A percentile compares a stretch with the other conserved stretches of the same genome.
These are phyloP conservation scores for Termitomyces sp. DNA, from an alignment of 768 basidiomycete genomes.

Conservation along the genomic window DNA sequence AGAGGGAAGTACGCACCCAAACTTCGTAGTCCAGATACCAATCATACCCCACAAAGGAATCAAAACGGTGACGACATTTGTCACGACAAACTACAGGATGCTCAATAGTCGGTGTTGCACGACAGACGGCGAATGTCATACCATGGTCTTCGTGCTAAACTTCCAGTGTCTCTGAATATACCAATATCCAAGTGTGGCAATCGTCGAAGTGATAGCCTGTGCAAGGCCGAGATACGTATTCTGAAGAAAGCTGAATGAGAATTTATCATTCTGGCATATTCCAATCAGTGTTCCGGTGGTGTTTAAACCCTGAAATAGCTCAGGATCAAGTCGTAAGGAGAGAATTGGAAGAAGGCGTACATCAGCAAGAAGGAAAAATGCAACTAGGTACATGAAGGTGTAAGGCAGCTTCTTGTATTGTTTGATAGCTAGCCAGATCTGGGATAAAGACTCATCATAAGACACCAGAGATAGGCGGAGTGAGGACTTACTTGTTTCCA, in stretches of 20 bases:
- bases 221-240: slow-evolving; percentile 74
- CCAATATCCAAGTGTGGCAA: slow-evolving; percentile 75
- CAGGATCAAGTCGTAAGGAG: background rate
- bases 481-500: slow-evolving; percentile 66
- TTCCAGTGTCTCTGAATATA: slow-evolving; percentile 78
- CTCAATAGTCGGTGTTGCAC: background rate
- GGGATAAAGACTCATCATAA: background rate
- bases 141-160: slow-evolving; percentile 79
- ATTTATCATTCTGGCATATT: slow-evolving; percentile 79
- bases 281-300: slow-evolving; percentile 71
- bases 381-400: slow-evolving; percentile 75
- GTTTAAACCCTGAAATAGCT: slow-evolving; percentile 57
- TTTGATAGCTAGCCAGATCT: slow-evolving; percentile 75
- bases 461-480: background rate
- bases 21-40: slow-evolving; percentile 70
- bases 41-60: slow-evolving; percentile 87
- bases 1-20: slow-evolving; percentile 46
- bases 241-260: slow-evolving; percentile 74
- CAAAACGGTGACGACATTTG: slow-evolving; percentile 68
- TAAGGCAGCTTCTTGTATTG: slow-evolving; percentile 75
- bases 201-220: slow-evolving; percentile 70
- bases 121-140: slow-evolving; percentile 20
- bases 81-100: slow-evolving; percentile 56
- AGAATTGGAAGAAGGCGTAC: slow-evolving; percentile 28
- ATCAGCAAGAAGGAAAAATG: slow-evolving; percentile 77